phyloP scores from a whole-genome alignment of 169 alveolate species.

The Cystoisospora suis region DNA sequence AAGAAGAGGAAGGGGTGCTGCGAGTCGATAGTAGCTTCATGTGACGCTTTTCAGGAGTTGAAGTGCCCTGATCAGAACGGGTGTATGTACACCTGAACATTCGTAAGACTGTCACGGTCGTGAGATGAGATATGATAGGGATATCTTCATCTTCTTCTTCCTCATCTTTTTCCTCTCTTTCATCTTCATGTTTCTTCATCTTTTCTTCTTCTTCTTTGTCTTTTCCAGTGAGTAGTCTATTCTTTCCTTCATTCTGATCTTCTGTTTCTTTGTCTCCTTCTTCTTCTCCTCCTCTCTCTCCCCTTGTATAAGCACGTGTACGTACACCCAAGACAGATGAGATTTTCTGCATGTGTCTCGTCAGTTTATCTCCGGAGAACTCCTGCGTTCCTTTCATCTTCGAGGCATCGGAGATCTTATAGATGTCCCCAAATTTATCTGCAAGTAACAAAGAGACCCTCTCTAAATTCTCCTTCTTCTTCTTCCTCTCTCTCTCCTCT shows the following conservation, averaged over 20 bases:
- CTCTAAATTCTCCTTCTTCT: too few species aligned
- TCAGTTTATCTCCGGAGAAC: constrained; percentile 37
- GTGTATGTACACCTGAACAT: neutral
- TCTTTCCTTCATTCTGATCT: neutral
- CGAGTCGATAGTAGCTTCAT: too few species aligned
- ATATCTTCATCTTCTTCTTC: constrained; percentile 21
- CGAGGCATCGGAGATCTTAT: neutral
- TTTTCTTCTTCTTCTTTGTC: neutral
- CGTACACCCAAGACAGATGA: neutral
- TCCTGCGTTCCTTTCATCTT: neutral
- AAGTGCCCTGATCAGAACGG: too few species aligned
- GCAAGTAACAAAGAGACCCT: neutral
- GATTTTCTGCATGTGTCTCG: neutral
- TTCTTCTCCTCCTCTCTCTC: neutral
- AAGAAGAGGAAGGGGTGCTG: too few species aligned
- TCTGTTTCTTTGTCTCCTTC: neutral
- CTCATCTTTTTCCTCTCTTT: neutral
- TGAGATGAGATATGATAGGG: constrained; percentile 26
- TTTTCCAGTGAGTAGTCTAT: too few species aligned
- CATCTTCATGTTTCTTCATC: neutral
- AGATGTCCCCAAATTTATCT: constrained; percentile 41
- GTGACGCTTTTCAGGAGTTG: too few species aligned
- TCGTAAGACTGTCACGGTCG: constrained; percentile 21
- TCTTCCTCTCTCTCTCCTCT: neutral
- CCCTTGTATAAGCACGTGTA: neutral